Evolutionary conservation across 192 early-diverging fungal genomes (phyloP).

Genomic region (Backusella macrospora): DNA sequence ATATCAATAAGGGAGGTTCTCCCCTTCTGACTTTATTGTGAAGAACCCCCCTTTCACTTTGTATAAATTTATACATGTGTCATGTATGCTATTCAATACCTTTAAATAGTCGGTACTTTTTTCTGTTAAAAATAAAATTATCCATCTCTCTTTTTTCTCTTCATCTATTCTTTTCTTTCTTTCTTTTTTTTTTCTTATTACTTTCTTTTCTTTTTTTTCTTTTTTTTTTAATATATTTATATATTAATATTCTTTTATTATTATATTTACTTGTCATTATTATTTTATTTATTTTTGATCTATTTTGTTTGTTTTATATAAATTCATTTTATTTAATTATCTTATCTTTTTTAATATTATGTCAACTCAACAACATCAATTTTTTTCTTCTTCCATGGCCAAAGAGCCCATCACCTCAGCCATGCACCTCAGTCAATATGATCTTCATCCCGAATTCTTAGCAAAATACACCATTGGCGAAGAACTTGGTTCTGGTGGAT

Average conservation of each 20-base stretch:
- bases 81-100: neutral
- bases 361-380: slow-evolving; percentile 3
- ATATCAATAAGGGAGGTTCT: slow-evolving; percentile 14
- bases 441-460: slow-evolving; percentile 51
- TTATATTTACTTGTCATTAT: neutral
- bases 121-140: slow-evolving; percentile 20
- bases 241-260: neutral
- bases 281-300: slow-evolving; percentile 21
- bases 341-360: slow-evolving; percentile 5
- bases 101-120: slow-evolving; percentile 18
- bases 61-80: slow-evolving; percentile 15
- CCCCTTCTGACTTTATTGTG: slow-evolving; percentile 16
- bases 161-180: slow-evolving; percentile 11
- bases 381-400: slow-evolving; percentile 1
- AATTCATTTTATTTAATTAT: slow-evolving; percentile 1
- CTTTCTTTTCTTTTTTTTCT: slow-evolving; percentile 2
- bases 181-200: slow-evolving; percentile 18
- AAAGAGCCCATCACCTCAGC: slow-evolving; percentile 45
- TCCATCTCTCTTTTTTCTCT: slow-evolving; percentile 1
- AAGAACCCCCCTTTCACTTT: slow-evolving; percentile 8
- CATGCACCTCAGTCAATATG: slow-evolving; percentile 42
- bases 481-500: slow-evolving; percentile 77
- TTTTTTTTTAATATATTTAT: neutral
- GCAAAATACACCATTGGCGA: slow-evolving; percentile 51
- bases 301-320: slow-evolving; percentile 20